phyloP scores from a whole-genome alignment of 2,329 filamentous ascomycete species.

The Ciborinia camelliae region DNA sequence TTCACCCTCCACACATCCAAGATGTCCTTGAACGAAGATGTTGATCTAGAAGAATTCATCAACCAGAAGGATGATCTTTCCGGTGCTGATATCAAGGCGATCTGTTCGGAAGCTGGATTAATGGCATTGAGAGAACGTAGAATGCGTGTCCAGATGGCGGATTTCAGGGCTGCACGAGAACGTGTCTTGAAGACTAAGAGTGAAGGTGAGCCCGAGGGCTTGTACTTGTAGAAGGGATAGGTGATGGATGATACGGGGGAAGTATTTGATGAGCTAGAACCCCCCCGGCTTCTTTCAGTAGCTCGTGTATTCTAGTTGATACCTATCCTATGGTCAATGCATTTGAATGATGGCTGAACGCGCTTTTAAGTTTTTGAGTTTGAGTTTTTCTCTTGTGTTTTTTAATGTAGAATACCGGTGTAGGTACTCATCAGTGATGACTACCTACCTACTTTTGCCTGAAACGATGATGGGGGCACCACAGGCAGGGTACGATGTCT shows the following conservation, averaged over 20 bases:
- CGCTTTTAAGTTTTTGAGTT: neutral
- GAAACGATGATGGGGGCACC: too few species aligned
- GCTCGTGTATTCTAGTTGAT: constrained; percentile 36
- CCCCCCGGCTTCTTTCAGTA: constrained; percentile 28
- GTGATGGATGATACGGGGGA: constrained; percentile 3
- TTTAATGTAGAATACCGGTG: too few species aligned
- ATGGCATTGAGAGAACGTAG: constrained; percentile 90
- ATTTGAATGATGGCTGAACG: constrained; percentile 2
- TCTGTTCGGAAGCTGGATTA: constrained; percentile 94
- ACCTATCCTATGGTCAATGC: constrained; percentile 16
- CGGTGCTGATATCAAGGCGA: constrained; percentile 97
- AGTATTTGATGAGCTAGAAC: constrained; percentile 20
- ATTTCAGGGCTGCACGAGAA: constrained; percentile 90
- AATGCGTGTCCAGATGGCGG: constrained; percentile 98
- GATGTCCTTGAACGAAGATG: constrained; percentile 94
- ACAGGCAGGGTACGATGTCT: too few species aligned
- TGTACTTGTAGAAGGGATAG: constrained; percentile 75
- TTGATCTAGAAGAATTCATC: constrained; percentile 98
- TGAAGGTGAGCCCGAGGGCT: constrained; percentile 93
- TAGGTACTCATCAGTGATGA: too few species aligned
- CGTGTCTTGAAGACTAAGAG: constrained; percentile 97
- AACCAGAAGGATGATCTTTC: constrained; percentile 96
- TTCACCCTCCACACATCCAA: constrained; percentile 97
- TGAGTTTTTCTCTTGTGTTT: neutral
- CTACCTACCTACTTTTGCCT: too few species aligned